These are phyloP conservation scores for Pleurotus salmoneostramineus DNA, from an alignment of 768 basidiomycete genomes.

Conservation along the genomic window DNA sequence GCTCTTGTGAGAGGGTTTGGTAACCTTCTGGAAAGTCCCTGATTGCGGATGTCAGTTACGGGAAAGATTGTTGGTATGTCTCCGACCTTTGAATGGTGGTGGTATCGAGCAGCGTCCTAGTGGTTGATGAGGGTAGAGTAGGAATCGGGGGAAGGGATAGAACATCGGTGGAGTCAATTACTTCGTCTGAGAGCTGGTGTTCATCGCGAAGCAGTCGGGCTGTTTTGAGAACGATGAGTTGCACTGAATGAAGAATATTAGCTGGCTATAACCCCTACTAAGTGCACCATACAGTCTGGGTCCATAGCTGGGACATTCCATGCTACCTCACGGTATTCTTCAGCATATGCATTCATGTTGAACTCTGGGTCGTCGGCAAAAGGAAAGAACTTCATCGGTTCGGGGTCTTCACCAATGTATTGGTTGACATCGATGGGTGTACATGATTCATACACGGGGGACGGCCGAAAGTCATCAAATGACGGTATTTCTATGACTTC, in stretches of 20 bases:
- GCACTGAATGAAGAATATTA: slow-evolving; percentile 26
- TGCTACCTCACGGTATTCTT: slow-evolving; percentile 20
- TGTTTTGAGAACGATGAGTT: slow-evolving; percentile 45
- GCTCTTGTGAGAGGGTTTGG: too few relatives aligned
- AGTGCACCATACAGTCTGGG: slow-evolving; percentile 41
- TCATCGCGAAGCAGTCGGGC: slow-evolving; percentile 29
- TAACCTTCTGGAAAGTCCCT: too few relatives aligned
- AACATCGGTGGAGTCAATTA: slow-evolving; percentile 31
- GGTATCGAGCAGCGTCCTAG: slow-evolving; percentile 35
- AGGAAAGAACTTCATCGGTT: slow-evolving; percentile 56
- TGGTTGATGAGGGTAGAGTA: slow-evolving; percentile 13
- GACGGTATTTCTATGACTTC: background rate
- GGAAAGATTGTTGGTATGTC: background rate
- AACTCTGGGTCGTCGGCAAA: slow-evolving; percentile 57
- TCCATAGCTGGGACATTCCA: slow-evolving; percentile 37
- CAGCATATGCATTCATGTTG: slow-evolving; percentile 21
- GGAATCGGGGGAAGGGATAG: slow-evolving; percentile 17
- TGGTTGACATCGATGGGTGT: slow-evolving; percentile 44
- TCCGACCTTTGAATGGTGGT: slow-evolving; percentile 36
- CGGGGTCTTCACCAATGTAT: slow-evolving; percentile 56
- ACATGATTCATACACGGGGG: slow-evolving; percentile 52
- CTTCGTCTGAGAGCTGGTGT: slow-evolving; percentile 22
- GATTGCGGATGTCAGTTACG: too few relatives aligned
- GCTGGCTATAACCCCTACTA: background rate
- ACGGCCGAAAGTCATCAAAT: background rate